Percentiles rank a stretch among this genome's conserved stretches.
Evolutionary conservation across 768 basidiomycete genomes (phyloP).

Genomic region (Mycena rebaudengoi): DNA sequence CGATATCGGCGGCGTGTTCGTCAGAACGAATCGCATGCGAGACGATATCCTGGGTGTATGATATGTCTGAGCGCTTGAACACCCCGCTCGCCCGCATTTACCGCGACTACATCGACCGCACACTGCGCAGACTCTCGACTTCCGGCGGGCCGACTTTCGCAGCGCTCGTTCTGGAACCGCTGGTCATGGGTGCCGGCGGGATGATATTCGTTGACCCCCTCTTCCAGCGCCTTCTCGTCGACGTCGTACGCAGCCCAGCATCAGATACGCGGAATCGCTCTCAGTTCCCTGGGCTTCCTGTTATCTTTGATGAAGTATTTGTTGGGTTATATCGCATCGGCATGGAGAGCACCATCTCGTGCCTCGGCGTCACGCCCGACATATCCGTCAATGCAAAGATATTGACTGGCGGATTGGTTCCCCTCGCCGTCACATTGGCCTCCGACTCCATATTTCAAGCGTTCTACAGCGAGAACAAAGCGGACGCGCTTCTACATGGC

Average conservation of each 20-base stretch:
- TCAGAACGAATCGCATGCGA: conserved; percentile 42
- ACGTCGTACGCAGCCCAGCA: conserved; percentile 68
- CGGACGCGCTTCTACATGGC: conserved; percentile 90
- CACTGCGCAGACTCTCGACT: conserved; percentile 55
- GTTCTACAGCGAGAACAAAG: conserved; percentile 79
- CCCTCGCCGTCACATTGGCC: conserved; percentile 86
- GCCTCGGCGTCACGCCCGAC: conserved; percentile 83
- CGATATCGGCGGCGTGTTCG: conserved; percentile 42
- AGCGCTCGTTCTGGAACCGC: conserved; percentile 89
- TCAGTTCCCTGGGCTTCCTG: conserved; percentile 76
- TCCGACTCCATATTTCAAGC: conserved; percentile 81
- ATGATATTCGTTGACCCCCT: conserved; percentile 98
- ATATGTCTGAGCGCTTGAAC: conserved; percentile 67
- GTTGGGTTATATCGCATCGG: conserved; percentile 92
- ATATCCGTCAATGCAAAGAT: conserved; percentile 94
- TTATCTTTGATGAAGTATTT: conserved; percentile 97
- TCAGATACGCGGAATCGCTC: conserved; percentile 24
- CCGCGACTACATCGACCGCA: conserved; percentile 60
- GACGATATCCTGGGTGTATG: conserved; percentile 71
- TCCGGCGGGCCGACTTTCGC: conserved; percentile 59
- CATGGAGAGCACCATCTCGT: conserved; percentile 63
- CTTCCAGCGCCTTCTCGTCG: conserved; percentile 89
- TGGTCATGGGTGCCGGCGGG: conserved; percentile 94
- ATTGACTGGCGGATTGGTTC: conserved; percentile 91
- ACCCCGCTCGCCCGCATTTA: conserved; percentile 74